phyloP scores from a whole-genome alignment of 805 yeast genomes.

The Starmerella lactis-condensi region DNA sequence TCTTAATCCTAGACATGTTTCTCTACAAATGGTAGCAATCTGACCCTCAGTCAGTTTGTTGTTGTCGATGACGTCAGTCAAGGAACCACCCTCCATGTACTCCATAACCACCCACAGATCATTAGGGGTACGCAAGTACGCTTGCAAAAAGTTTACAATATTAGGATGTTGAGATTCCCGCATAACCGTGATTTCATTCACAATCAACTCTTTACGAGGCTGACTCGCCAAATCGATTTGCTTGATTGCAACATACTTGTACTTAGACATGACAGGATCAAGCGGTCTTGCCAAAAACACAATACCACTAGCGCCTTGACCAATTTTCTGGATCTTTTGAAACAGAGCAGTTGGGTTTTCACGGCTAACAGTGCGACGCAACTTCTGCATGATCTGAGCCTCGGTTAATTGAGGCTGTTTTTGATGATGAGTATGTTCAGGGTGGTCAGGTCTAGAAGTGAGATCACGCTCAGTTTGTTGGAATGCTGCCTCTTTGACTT shows the following conservation, averaged over 20 bases:
- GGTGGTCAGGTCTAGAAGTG: neutral
- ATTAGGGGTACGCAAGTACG: constrained; percentile 39
- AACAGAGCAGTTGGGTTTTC: constrained; percentile 63
- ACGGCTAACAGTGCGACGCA: constrained; percentile 63
- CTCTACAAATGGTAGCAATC: constrained; percentile 78
- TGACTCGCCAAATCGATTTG: constrained; percentile 86
- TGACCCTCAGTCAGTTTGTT: constrained; percentile 69
- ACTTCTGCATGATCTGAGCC: constrained; percentile 63
- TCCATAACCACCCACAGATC: constrained; percentile 99
- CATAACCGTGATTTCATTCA: constrained; percentile 92
- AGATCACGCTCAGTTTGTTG: constrained; percentile 2
- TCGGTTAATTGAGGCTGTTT: constrained; percentile 55
- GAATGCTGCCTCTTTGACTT: constrained; percentile 2
- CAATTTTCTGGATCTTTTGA: constrained; percentile 51
- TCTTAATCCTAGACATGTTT: constrained; percentile 77
- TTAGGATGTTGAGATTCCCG: constrained; percentile 86
- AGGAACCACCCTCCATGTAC: constrained; percentile 96
- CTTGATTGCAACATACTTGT: constrained; percentile 61
- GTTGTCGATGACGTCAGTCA: constrained; percentile 88
- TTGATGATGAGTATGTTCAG: too few species aligned
- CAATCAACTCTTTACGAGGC: constrained; percentile 85
- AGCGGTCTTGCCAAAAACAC: constrained; percentile 70
- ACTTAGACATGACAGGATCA: constrained; percentile 19
- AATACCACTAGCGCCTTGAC: constrained; percentile 97
- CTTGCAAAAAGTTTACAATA: constrained; percentile 85